A percentile compares a stretch with the other conserved stretches of the same genome.
Conservation (phyloP, 2,329 filamentous ascomycete species). For the Sclerotinia subarctica region DNA sequence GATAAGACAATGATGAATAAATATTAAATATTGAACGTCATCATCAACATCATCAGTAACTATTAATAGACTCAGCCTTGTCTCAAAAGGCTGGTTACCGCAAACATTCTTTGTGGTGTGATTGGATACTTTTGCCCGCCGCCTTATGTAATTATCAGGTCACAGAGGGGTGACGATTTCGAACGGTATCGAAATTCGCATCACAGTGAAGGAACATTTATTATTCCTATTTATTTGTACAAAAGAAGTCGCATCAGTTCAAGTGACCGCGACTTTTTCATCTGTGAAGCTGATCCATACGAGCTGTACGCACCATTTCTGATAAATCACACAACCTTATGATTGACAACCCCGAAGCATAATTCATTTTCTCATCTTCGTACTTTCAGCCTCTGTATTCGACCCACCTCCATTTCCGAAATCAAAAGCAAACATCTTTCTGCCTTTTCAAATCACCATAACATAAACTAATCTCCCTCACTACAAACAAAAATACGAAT, state of each 20-base stretch:
- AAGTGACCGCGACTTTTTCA: neutral
- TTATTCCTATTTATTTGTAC: neutral
- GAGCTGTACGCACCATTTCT: neutral
- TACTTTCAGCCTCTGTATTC: neutral
- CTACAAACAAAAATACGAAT: neutral
- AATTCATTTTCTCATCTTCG: neutral
- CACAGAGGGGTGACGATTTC: slow-evolving; percentile 20
- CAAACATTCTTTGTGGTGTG: neutral
- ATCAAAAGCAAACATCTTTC: neutral
- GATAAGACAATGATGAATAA: too few relatives aligned
- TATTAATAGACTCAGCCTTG: neutral
- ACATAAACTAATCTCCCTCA: neutral
- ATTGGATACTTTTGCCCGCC: slow-evolving; percentile 2
- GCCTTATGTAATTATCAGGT: slow-evolving; percentile 8
- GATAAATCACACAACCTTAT: neutral
- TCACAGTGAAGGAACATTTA: neutral
- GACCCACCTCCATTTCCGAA: neutral
- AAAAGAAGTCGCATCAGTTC: neutral
- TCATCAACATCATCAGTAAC: too few relatives aligned
- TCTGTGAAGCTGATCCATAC: neutral
- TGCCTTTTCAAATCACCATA: neutral
- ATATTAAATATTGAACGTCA: too few relatives aligned
- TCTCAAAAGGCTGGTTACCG: neutral
- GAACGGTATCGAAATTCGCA: slow-evolving; percentile 1
- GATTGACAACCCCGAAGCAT: neutral